A percentile compares a stretch with the other conserved stretches of the same genome.
Conservation (phyloP, 768 basidiomycete genomes). For the Naganishia randhawae region DNA sequence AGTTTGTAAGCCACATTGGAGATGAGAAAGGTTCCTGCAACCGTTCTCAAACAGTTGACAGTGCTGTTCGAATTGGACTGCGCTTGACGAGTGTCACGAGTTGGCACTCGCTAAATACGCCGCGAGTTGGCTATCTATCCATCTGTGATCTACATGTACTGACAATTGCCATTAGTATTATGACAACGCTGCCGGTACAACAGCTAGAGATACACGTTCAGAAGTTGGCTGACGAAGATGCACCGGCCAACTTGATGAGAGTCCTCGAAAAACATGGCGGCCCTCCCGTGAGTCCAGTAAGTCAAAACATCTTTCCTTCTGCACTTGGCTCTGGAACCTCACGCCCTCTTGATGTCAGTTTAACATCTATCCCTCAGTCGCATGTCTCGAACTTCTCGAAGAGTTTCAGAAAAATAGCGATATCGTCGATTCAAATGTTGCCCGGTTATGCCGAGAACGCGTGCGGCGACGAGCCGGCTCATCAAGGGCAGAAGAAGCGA, state of each 20-base stretch:
- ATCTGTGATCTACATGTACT: too few species aligned
- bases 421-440: not conserved
- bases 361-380: not conserved
- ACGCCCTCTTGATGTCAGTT: not conserved
- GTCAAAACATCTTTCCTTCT: not conserved
- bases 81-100: not conserved
- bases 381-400: not conserved
- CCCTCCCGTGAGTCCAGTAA: not conserved
- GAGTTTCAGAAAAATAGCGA: not conserved
- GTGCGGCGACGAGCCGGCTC: not conserved
- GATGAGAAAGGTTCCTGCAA: not conserved
- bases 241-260: not conserved
- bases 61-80: not conserved
- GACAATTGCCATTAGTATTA: too few species aligned
- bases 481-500: not conserved
- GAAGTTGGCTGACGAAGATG: not conserved
- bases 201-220: not conserved
- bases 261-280: not conserved
- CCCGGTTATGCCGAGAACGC: not conserved
- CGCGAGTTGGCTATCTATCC: too few species aligned
- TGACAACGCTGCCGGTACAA: not conserved
- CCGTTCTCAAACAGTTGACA: constrained; percentile 1
- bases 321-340: not conserved
- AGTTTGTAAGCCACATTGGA: not conserved
- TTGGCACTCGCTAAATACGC: not conserved